Percentiles rank a stretch among this genome's conserved stretches.
phyloP scores from a whole-genome alignment of 2,329 filamentous ascomycete genomes.

The Talaromyces sp. region DNA sequence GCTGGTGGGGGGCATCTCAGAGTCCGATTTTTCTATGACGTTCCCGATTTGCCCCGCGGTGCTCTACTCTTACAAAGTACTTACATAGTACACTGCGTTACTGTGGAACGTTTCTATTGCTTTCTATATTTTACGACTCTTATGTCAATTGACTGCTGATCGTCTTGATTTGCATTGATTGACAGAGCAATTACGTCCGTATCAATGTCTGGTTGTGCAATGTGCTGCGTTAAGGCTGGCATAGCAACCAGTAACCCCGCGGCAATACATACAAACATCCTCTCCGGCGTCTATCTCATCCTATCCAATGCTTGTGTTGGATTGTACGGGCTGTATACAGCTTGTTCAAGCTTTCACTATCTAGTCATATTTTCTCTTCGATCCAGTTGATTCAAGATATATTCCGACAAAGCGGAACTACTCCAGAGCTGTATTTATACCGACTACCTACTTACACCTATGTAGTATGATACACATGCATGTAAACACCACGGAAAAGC shows the following conservation, averaged over 20 bases:
- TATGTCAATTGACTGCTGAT: neutral
- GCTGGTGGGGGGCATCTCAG: neutral
- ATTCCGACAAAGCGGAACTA: too few species aligned
- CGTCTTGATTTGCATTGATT: neutral
- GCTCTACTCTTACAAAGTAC: neutral
- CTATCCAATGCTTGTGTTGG: too few species aligned
- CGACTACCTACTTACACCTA: too few species aligned
- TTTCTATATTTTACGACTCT: neutral
- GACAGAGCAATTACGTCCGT: neutral
- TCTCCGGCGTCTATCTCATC: neutral
- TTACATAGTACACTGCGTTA: neutral
- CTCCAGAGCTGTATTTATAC: too few species aligned
- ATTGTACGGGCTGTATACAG: neutral
- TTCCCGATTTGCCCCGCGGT: slow-evolving; percentile 15
- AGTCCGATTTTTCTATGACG: slow-evolving; percentile 8
- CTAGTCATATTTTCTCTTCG: too few species aligned
- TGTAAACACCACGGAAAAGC: slow-evolving; percentile 2
- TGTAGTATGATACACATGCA: neutral
- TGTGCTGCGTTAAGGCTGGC: neutral
- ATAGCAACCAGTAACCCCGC: slow-evolving; percentile 3
- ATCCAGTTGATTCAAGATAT: too few species aligned
- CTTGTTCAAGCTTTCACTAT: too few species aligned
- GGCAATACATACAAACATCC: slow-evolving; percentile 3
- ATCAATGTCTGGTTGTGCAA: neutral
- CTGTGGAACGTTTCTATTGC: neutral